phyloP scores from a whole-genome alignment of 371 early-diverging fungal genomes.

The Apophysomyces ossiformis region DNA sequence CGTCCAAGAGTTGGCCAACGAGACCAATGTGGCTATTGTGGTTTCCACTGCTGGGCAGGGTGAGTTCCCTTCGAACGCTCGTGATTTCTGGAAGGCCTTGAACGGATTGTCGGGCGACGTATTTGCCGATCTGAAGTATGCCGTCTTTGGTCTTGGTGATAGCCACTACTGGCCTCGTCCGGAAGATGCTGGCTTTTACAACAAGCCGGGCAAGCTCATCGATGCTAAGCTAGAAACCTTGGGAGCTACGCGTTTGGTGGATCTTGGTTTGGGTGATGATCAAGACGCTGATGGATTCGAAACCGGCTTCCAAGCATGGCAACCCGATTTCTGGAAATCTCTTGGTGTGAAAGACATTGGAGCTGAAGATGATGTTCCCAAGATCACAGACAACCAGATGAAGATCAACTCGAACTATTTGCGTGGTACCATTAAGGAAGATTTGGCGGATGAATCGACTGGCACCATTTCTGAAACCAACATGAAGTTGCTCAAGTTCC shows the following conservation, averaged over 20 bases:
- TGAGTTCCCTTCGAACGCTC: constrained; percentile 90
- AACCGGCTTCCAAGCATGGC: constrained; percentile 81
- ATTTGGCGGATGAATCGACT: constrained; percentile 81
- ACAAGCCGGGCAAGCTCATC: constrained; percentile 87
- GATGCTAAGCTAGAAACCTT: constrained; percentile 78
- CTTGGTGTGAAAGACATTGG: constrained; percentile 72
- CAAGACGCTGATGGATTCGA: constrained; percentile 91
- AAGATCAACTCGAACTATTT: constrained; percentile 89
- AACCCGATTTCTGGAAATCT: constrained; percentile 81
- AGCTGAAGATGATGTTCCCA: constrained; percentile 71
- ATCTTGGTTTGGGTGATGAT: constrained; percentile 86
- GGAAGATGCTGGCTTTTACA: constrained; percentile 88
- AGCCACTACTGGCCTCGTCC: constrained; percentile 94
- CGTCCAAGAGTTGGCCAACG: constrained; percentile 77
- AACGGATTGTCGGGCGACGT: constrained; percentile 59
- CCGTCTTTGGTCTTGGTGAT: constrained; percentile 93
- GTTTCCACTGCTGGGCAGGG: constrained; percentile 94
- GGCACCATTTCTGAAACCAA: constrained; percentile 87
- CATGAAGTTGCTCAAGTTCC: constrained; percentile 93
- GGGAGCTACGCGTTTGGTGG: constrained; percentile 69
- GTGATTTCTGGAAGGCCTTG: constrained; percentile 87
- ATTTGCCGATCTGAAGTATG: constrained; percentile 70
- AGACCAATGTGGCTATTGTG: constrained; percentile 77
- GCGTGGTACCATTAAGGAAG: constrained; percentile 90
- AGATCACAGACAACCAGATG: constrained; percentile 86